These are phyloP conservation scores for Solanum piurae DNA, from an alignment of 257 asterid genomes.

Conservation along the genomic window DNA sequence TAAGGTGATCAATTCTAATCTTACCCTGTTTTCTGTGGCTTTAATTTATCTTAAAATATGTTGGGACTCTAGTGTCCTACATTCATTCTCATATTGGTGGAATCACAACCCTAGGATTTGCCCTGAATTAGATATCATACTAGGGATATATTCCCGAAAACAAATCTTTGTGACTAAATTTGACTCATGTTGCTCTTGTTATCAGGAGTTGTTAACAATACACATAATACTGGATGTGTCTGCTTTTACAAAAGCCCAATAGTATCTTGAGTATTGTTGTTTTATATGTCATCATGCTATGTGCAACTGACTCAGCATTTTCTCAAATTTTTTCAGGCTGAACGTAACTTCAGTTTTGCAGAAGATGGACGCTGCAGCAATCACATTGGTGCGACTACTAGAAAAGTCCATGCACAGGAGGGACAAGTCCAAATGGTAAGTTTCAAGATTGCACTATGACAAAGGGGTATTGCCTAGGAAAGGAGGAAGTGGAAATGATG, in stretches of 20 bases:
- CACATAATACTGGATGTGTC: background rate
- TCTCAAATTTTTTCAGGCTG: conserved; percentile 40
- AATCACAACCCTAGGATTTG: background rate
- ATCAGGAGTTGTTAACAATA: background rate
- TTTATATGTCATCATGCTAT: background rate
- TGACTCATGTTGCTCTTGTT: background rate
- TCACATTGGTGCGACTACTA: conserved; percentile 30
- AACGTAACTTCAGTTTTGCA: conserved; percentile 6
- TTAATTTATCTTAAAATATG: background rate
- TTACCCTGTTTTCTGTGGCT: background rate
- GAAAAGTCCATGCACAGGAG: conserved; percentile 30
- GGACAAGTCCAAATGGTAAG: conserved; percentile 60
- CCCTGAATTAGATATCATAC: background rate
- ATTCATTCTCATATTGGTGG: background rate
- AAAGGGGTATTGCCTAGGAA: background rate
- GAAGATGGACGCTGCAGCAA: conserved; percentile 25
- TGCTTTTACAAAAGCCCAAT: background rate
- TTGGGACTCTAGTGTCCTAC: background rate
- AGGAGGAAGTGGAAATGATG: background rate
- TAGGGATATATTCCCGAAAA: background rate
- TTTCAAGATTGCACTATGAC: background rate
- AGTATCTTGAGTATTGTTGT: background rate
- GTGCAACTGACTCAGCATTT: background rate
- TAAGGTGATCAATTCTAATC: background rate
- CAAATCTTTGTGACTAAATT: background rate